Conservation (phyloP, 2,329 filamentous ascomycete species). For the Penicillium sp. region DNA sequence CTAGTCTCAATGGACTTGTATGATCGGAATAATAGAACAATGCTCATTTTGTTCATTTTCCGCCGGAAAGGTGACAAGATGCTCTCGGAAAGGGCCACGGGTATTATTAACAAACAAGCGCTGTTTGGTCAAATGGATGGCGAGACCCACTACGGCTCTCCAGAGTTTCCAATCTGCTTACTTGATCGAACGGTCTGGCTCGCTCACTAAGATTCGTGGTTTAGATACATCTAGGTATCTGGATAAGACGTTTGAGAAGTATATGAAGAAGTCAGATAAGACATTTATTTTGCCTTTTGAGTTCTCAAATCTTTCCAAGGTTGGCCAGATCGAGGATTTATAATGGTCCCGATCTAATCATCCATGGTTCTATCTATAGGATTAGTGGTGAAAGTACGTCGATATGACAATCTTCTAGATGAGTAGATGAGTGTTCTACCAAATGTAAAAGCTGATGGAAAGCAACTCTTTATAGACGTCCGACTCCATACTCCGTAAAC, state of each 20-base stretch:
- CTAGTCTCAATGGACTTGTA: neutral
- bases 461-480: no score
- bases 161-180: slow-evolving; percentile 10
- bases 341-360: neutral
- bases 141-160: slow-evolving; percentile 3
- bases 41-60: neutral
- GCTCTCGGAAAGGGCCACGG: neutral
- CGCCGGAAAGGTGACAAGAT: neutral
- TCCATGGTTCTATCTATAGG: neutral
- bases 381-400: neutral
- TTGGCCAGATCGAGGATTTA: neutral
- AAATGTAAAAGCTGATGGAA: no score
- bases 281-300: neutral
- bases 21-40: no score
- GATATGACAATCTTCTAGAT: no score
- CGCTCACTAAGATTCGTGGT: slow-evolving; percentile 3
- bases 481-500: no score
- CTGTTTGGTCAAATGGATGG: slow-evolving; percentile 28
- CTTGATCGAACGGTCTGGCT: slow-evolving; percentile 9
- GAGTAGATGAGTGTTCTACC: no score
- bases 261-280: neutral
- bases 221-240: neutral
- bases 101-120: slow-evolving; percentile 27
- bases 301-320: neutral
- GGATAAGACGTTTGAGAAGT: neutral